A percentile compares a stretch with the other conserved stretches of the same genome.
Evolutionary conservation across 345 rosid species (phyloP).

Genomic region (Eucalyptus albens): DNA sequence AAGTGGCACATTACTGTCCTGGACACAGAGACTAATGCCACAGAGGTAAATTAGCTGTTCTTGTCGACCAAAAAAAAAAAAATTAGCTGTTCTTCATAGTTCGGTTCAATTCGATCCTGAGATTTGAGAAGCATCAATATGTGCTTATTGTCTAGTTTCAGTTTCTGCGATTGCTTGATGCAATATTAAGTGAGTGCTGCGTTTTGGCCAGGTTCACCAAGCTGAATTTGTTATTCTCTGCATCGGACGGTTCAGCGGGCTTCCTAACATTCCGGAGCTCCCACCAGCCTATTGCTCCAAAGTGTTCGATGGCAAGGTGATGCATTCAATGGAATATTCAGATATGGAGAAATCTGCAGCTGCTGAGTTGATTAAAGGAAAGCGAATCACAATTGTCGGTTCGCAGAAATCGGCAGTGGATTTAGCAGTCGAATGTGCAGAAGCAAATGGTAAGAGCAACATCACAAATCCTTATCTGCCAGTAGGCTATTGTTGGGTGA

Average conservation of each 20-base stretch:
- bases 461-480: not conserved
- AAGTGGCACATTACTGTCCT: conserved; percentile 23
- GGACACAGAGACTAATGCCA: not conserved
- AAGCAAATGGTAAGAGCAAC: conserved; percentile 4
- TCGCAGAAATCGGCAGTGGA: conserved; percentile 19
- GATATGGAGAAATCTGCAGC: conserved; percentile 1
- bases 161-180: not conserved
- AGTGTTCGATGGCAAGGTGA: conserved; percentile 15
- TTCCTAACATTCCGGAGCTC: conserved; percentile 19
- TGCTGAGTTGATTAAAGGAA: conserved; percentile 6
- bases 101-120: not conserved
- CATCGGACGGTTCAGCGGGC: conserved; percentile 13
- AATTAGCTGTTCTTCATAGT: not conserved
- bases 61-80: too few species aligned
- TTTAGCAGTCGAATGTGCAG: conserved; percentile 24
- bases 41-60: not conserved
- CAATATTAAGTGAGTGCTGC: not conserved
- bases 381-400: conserved; percentile 14
- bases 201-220: conserved; percentile 2
- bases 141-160: not conserved
- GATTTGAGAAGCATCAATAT: not conserved
- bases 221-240: conserved; percentile 26
- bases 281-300: conserved; percentile 3
- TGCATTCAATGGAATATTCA: conserved; percentile 24
- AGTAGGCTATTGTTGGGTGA: not conserved